Percentiles rank a stretch among this genome's conserved stretches.
Evolutionary conservation across 495 filamentous ascomycete genomes (phyloP).

Genomic region (Podospora fimiseda): DNA sequence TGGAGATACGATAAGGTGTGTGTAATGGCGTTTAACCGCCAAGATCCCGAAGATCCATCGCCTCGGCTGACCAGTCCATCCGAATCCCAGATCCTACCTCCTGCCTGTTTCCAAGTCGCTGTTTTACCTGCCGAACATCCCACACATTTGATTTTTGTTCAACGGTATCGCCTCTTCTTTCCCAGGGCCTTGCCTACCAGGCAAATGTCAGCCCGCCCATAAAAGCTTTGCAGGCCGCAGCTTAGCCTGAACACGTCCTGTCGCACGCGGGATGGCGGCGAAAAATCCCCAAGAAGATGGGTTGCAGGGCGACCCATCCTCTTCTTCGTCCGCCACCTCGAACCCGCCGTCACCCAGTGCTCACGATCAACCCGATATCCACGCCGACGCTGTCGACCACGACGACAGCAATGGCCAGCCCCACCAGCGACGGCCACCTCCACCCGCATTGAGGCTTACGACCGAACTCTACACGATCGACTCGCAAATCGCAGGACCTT

Average conservation of each 20-base stretch:
- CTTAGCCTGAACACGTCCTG: neutral
- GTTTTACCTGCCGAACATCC: neutral
- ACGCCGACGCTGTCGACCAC: neutral
- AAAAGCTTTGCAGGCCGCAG: neutral
- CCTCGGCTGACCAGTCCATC: neutral
- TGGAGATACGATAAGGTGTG: neutral
- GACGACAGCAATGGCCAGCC: neutral
- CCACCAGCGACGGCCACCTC: conserved; percentile 1
- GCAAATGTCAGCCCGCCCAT: neutral
- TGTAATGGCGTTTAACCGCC: neutral
- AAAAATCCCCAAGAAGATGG: conserved; percentile 12
- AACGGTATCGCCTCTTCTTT: neutral
- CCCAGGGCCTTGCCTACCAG: neutral
- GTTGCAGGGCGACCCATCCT: conserved; percentile 13
- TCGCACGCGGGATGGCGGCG: conserved; percentile 9
- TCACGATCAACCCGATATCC: neutral
- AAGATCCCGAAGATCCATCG: neutral
- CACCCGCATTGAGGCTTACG: conserved; percentile 3
- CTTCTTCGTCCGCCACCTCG: neutral
- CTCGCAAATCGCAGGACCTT: conserved; percentile 14
- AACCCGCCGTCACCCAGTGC: neutral
- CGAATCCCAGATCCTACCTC: neutral
- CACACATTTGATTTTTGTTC: neutral
- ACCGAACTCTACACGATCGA: conserved; percentile 26
- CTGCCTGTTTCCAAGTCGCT: neutral